Conservation (phyloP, 371 early-diverging fungal species). For the Actinomortierella wolfii region DNA sequence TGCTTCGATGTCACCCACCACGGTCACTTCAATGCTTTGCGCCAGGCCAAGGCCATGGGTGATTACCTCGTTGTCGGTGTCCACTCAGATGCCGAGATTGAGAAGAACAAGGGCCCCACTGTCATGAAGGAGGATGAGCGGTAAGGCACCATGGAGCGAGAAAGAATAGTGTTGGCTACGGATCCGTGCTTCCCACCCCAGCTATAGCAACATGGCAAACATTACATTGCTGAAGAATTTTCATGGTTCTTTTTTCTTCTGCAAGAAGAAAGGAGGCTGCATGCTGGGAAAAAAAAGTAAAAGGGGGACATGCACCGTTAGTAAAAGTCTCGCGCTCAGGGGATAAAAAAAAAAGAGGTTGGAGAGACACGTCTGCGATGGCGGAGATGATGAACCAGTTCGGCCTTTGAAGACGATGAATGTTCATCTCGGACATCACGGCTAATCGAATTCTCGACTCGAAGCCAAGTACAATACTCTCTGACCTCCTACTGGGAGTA, state of each 20-base stretch:
- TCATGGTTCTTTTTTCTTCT: not conserved
- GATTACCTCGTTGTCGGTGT: slow-evolving; percentile 96
- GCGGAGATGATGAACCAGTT: too few species aligned
- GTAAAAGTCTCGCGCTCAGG: too few species aligned
- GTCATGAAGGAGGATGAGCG: slow-evolving; percentile 96
- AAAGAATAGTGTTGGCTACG: not conserved
- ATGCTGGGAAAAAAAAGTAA: too few species aligned
- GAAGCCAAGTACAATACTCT: too few species aligned
- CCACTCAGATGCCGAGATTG: slow-evolving; percentile 92
- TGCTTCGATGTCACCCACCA: slow-evolving; percentile 96
- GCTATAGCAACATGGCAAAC: not conserved
- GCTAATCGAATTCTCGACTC: too few species aligned
- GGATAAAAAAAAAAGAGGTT: too few species aligned
- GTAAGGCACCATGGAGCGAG: slow-evolving; percentile 48
- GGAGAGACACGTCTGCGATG: too few species aligned
- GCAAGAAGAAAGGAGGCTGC: too few species aligned
- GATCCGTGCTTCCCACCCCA: not conserved
- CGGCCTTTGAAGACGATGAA: too few species aligned
- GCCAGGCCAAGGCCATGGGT: slow-evolving; percentile 94
- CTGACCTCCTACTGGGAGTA: too few species aligned
- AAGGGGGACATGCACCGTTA: too few species aligned
- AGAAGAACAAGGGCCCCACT: slow-evolving; percentile 93
- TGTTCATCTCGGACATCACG: too few species aligned
- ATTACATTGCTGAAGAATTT: not conserved
- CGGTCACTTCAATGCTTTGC: slow-evolving; percentile 95